Base-by-base conservation (phyloP, 2,329 filamentous ascomycete species). In the Ophiostoma quercus region DNA sequence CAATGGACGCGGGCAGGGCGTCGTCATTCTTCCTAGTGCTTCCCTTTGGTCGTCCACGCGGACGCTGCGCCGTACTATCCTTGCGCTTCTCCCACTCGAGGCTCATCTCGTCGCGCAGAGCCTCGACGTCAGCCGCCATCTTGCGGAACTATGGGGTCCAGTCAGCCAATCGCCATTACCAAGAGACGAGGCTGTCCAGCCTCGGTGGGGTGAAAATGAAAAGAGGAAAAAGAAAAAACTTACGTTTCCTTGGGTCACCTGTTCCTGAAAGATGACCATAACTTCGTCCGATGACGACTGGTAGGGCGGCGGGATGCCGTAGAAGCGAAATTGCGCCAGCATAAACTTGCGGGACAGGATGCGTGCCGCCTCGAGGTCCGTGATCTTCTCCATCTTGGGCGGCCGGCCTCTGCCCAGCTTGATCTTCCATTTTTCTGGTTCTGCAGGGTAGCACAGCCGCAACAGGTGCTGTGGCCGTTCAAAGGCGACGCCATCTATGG, bases 331-430 rank as follows among this genome's bases (percentile, higher is more conserved):
- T 71, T 74, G 73, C 0, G 73, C 73, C 65, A 73, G 68, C 60
- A 74, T 72, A 29, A 74, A 74, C 68, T 72, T 72, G 22, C 72
- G 72, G 57, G 73, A 68, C 70, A 74, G 66, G 29, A 67, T 71
- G 39, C 71, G 71, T 19, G 69, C 54, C 16, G 73, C 73, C 69
- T 74, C 73, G 3, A 69, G 43, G 66, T 73, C 73, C 1, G 73
- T 72, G 39, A 74, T 74, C 69, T 72, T 74, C 70, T 74, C 73
- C 72, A 74, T 73, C 71, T 74, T 74, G 62, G 72, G 73, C 37
- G 73, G 73, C 37, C 73, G 73, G 0, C 73, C 73, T 34, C 73
- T 72, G 41, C 73, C 73, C 16, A 72, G 67, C 71, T 74, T 74
- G 73, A 74, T 74, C 72, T 73, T 73, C 73, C 73, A 74, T 51